Evolutionary conservation across 106 monocot species (phyloP), one percentile per base, ranked within the genome.

Genomic region (Acorus gramineus): DNA sequence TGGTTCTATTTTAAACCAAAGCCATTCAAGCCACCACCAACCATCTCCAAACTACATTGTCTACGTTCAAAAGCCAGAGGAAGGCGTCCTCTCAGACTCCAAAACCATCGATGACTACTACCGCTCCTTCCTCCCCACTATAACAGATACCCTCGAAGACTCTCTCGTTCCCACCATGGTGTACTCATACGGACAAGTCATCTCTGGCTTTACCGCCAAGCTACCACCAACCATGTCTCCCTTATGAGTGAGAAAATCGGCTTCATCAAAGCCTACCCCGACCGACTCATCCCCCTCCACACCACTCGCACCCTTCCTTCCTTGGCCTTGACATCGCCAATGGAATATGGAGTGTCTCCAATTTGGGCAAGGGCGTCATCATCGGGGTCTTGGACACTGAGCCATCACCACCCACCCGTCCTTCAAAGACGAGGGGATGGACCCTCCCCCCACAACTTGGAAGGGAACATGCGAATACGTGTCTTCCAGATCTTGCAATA

Each of bases 361-460:
- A 44, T 43, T 63, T 44, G 5, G 85, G 85, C 2, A 58, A 79
- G 61, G 82, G 81, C 1, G 62, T 77, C 54, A 79, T 89, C 69
- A 57, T 82, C 56, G 89, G 74, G 4, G 48, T 89, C 4, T 14
- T 85, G 3, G 87, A 87, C 72, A 66, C 59, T 44, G 87, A 80
- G 64, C 78, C 62, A 46, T 12, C 12, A 65, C 69, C 2, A 14
- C 14, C 7, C 85, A 89, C 60, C 60, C 73, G 8, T 89, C 85
- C 42, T 89, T 85, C 66, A 43, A 28, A 7, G 82, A 68, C 55
- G 10, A 46, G 2, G 74, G 68, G 4, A 67, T 77, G 64, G 69
- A 65, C 2, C 65, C 57, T 7, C 84, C 84, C 2, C 84, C 84
- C 2, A 2, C 52, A 8, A 82, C 69, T 13, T 89, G 85, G 82